These are phyloP conservation scores for Boletus sensibilis DNA, from an alignment of 768 basidiomycete species.

Conservation along the genomic window DNA sequence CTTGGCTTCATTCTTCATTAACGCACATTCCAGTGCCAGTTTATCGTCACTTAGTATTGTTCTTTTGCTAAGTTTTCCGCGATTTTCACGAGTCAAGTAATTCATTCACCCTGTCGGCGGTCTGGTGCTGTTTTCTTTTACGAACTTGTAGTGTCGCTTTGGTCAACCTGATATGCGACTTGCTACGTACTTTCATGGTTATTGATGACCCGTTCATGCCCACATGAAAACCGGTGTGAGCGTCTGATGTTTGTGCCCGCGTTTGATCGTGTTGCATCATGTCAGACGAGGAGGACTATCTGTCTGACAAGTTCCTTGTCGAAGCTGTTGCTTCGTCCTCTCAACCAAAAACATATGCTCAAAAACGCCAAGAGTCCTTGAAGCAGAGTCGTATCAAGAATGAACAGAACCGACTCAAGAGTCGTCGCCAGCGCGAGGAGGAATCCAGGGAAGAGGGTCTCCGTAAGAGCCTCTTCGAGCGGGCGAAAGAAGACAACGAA, in stretches of 20 bases:
- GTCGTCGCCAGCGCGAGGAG: conserved; percentile 61
- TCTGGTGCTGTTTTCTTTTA: conserved; percentile 47
- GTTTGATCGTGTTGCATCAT: conserved; percentile 35
- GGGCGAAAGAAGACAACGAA: conserved; percentile 59
- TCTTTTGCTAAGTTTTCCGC: conserved; percentile 38
- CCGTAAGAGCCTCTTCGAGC: conserved; percentile 76
- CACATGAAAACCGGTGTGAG: neutral
- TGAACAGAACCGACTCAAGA: conserved; percentile 64
- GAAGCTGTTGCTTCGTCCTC: conserved; percentile 36
- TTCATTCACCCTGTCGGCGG: conserved; percentile 30
- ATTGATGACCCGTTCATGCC: conserved; percentile 29
- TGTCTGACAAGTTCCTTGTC: conserved; percentile 81
- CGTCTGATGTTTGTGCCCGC: conserved; percentile 21
- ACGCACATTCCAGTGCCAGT: conserved; percentile 23
- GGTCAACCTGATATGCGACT: conserved; percentile 26
- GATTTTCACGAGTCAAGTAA: conserved; percentile 36
- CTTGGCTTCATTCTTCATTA: conserved; percentile 30
- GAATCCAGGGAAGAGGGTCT: conserved; percentile 79
- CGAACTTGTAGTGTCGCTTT: conserved; percentile 32
- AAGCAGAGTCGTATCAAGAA: conserved; percentile 59
- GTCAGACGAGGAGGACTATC: conserved; percentile 81
- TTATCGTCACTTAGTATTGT: conserved; percentile 36
- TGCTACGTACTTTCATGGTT: conserved; percentile 30
- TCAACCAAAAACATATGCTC: conserved; percentile 61
- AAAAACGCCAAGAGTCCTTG: conserved; percentile 66